phyloP scores from a whole-genome alignment of 1,284 basidiomycete species.

The Mrakiaceae sp. region DNA sequence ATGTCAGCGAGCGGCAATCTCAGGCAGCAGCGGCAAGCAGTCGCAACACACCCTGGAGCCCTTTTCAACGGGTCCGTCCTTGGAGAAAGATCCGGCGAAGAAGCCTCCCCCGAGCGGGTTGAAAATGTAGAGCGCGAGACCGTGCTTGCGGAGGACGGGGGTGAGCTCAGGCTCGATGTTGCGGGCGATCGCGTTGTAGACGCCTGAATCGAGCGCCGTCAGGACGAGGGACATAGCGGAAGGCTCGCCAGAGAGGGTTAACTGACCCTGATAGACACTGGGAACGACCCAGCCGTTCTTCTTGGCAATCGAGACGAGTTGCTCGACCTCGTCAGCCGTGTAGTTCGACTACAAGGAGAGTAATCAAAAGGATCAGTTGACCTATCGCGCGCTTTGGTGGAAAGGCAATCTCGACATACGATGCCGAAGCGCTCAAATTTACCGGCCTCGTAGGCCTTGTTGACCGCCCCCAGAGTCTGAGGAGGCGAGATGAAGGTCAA shows the following conservation, averaged over 20 bases:
- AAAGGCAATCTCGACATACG: constrained; percentile 24
- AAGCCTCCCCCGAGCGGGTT: constrained; percentile 33
- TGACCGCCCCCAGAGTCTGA: constrained; percentile 39
- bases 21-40: too few relatives aligned
- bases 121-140: constrained; percentile 32
- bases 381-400: not conserved
- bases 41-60: constrained; percentile 24
- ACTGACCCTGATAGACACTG: constrained; percentile 48
- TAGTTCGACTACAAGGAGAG: constrained; percentile 3
- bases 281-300: constrained; percentile 50
- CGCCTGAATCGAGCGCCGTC: constrained; percentile 23
- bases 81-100: constrained; percentile 40
- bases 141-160: constrained; percentile 46
- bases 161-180: constrained; percentile 50
- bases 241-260: too few relatives aligned
- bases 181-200: constrained; percentile 31
- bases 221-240: too few relatives aligned
- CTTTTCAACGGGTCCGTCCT: constrained; percentile 30
- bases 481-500: not conserved
- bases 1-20: too few relatives aligned
- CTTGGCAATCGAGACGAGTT: constrained; percentile 49
- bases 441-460: constrained; percentile 45
- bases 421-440: constrained; percentile 43
- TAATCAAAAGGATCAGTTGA: constrained; percentile 22
- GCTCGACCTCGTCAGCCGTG: constrained; percentile 47